Percentiles rank a stretch among this genome's conserved stretches.
These are phyloP conservation scores for Arthonia radiata DNA, from an alignment of 495 filamentous ascomycete species.

Conservation along the genomic window DNA sequence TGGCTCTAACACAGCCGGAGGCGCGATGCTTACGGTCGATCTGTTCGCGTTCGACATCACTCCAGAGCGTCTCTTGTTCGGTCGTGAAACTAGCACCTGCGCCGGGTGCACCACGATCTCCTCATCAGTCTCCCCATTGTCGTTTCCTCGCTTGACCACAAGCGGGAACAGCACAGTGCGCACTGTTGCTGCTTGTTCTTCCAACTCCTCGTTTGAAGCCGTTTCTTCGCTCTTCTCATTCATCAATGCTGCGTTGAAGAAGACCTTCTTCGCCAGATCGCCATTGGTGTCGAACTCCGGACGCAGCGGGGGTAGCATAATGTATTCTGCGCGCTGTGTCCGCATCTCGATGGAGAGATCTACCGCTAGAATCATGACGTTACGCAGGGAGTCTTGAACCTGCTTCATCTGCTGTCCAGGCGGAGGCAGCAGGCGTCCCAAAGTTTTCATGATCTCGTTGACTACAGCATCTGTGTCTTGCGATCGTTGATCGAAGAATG, in stretches of 20 bases:
- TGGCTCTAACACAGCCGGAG: no score
- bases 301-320: slow-evolving; percentile 88
- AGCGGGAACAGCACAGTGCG: slow-evolving; percentile 82
- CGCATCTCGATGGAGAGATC: slow-evolving; percentile 88
- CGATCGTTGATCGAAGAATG: slow-evolving; percentile 49
- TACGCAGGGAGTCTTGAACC: slow-evolving; percentile 55
- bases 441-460: slow-evolving; percentile 54
- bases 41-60: no score
- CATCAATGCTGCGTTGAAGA: slow-evolving; percentile 79
- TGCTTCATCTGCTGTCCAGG: slow-evolving; percentile 48
- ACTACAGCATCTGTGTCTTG: slow-evolving; percentile 78
- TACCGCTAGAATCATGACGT: slow-evolving; percentile 61
- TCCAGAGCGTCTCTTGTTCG: no score
- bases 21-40: no score
- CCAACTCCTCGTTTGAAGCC: slow-evolving; percentile 48
- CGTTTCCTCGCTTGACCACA: slow-evolving; percentile 83
- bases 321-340: slow-evolving; percentile 80
- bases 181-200: slow-evolving; percentile 49
- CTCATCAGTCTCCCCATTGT: slow-evolving; percentile 57
- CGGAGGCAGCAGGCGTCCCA: slow-evolving; percentile 58
- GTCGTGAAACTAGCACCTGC: slow-evolving; percentile 51
- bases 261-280: slow-evolving; percentile 56
- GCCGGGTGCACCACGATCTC: slow-evolving; percentile 86
- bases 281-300: slow-evolving; percentile 87
- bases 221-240: slow-evolving; percentile 60